Percentiles rank a stretch among this genome's conserved stretches.
These are phyloP conservation scores for Citrullus mucosospermus DNA, from an alignment of 306 rosid species.

Conservation along the genomic window DNA sequence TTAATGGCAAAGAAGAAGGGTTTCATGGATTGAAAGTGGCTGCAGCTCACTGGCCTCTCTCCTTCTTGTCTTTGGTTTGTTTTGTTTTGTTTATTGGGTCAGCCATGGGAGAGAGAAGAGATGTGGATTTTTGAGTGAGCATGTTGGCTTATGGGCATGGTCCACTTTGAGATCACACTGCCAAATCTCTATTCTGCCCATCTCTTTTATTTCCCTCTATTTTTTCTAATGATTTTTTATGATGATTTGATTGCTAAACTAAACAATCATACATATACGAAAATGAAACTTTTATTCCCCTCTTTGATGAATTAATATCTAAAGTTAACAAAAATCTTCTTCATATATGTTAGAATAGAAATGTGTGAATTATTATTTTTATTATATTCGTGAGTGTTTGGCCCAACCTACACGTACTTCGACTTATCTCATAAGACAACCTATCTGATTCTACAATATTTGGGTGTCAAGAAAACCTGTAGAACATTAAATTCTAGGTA, in stretches of 20 bases:
- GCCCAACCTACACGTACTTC: too few relatives aligned
- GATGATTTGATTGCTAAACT: not conserved
- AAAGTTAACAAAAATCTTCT: too few relatives aligned
- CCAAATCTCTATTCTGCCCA: not conserved
- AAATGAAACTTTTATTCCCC: not conserved
- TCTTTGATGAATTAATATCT: not conserved
- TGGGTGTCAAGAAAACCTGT: too few relatives aligned
- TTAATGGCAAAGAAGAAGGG: slow-evolving; percentile 37
- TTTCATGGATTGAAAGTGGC: slow-evolving; percentile 26
- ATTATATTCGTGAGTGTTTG: too few relatives aligned
- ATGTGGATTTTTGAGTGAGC: slow-evolving; percentile 1
- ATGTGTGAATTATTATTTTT: too few relatives aligned
- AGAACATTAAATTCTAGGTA: too few relatives aligned
- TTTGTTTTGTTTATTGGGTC: not conserved
- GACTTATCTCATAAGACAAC: too few relatives aligned
- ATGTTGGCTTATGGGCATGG: not conserved
- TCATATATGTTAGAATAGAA: too few relatives aligned
- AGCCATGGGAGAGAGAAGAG: not conserved
- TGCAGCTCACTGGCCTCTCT: not conserved
- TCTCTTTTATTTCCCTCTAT: not conserved
- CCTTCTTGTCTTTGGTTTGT: slow-evolving; percentile 1
- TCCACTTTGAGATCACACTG: slow-evolving; percentile 1
- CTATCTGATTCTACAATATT: too few relatives aligned
- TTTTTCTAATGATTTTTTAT: not conserved
- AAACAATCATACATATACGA: not conserved